Evolutionary conservation across 805 yeast genomes (phyloP), one percentile per base, ranked within the genome.

Genomic region (Scheffersomyces spartinae): DNA sequence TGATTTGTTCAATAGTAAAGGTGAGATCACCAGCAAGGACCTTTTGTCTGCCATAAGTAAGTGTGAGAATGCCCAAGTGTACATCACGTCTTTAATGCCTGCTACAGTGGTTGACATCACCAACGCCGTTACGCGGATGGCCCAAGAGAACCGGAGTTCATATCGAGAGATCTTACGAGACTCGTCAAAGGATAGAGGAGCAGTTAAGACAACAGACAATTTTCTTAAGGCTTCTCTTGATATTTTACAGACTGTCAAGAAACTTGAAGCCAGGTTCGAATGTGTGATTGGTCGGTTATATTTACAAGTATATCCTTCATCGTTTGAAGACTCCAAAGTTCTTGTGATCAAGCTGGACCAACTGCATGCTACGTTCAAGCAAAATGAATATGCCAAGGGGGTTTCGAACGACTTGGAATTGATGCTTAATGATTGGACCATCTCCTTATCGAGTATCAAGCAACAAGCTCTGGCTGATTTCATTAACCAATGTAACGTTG

Each of bases 11-110:
- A 91, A 88, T 45, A 69, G 72, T 36, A 76, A 67, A 24, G 31
- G 39, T 2, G 36, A 49, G 11, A 59, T 58, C 15, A 43, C 60
- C 13, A 49, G 58, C 24, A 68, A 72, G 14, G 94, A 85, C 43
- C 68, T 71, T 26, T 49, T 86, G 5, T 65, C 59, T 30, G 78
- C 72, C 0, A 48, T 55, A 3, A 45, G 68, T 2, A 52, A 55
- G 7, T 61, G 76, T 33, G 71, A 61, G 2, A 55, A 70, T 0
- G 59, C 76, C 9, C 71, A 70, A 30, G 41, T 82, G 2, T 83
- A 69, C 40, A 57, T 79, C 32, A 86, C 97, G 0, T 84, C 94
- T 0, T 61, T 91, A 41, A 77, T 94, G 0, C 91, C 91, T 0
- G 76, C 95, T 0, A 84, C 80, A 40, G 57, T 83, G 16, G 62